Percentiles rank a stretch among this genome's conserved stretches.
phyloP scores from a whole-genome alignment of 768 basidiomycete genomes.

The Sporobolomyces phaffii region DNA sequence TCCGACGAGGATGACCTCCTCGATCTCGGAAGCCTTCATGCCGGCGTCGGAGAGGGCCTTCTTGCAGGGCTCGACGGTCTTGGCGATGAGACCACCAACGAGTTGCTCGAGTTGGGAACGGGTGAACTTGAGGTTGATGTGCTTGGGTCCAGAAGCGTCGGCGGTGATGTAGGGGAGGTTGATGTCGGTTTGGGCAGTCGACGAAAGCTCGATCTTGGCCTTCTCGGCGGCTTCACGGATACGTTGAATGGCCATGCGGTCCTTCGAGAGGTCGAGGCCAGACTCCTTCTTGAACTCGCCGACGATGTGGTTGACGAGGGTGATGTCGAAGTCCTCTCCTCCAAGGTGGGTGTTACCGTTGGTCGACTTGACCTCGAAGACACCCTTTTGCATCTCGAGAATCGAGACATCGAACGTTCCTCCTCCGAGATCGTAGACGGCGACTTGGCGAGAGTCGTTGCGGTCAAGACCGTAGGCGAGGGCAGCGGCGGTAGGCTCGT shows the following conservation, averaged over 20 bases:
- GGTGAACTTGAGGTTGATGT: slow-evolving; percentile 85
- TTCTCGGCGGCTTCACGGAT: slow-evolving; percentile 99
- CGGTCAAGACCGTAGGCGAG: slow-evolving; percentile 91
- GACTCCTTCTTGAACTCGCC: slow-evolving; percentile 90
- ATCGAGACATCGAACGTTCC: slow-evolving; percentile 99
- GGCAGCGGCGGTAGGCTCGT: slow-evolving; percentile 97
- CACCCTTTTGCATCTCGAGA: slow-evolving; percentile 98
- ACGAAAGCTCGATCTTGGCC: slow-evolving; percentile 97
- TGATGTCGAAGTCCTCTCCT: slow-evolving; percentile 92
- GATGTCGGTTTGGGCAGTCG: slow-evolving; percentile 89
- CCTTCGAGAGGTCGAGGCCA: slow-evolving; percentile 70
- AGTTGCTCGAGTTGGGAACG: slow-evolving; percentile 86
- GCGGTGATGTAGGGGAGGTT: slow-evolving; percentile 98
- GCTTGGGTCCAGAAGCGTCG: slow-evolving; percentile 88
- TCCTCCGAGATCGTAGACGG: slow-evolving; percentile 96
- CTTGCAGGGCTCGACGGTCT: slow-evolving; percentile 92
- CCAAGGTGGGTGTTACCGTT: slow-evolving; percentile 98
- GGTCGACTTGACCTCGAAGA: slow-evolving; percentile 99
- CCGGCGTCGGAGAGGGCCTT: slow-evolving; percentile 92
- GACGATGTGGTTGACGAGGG: slow-evolving; percentile 76
- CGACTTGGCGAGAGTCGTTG: slow-evolving; percentile 75
- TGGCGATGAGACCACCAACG: slow-evolving; percentile 71
- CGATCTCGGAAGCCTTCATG: slow-evolving; percentile 82
- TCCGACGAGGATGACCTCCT: slow-evolving; percentile 96
- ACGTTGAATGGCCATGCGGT: slow-evolving; percentile 96